Evolutionary conservation across 2,329 filamentous ascomycete species (phyloP), one percentile per base, ranked within the genome.

Genomic region (Fusarium kyushuense): DNA sequence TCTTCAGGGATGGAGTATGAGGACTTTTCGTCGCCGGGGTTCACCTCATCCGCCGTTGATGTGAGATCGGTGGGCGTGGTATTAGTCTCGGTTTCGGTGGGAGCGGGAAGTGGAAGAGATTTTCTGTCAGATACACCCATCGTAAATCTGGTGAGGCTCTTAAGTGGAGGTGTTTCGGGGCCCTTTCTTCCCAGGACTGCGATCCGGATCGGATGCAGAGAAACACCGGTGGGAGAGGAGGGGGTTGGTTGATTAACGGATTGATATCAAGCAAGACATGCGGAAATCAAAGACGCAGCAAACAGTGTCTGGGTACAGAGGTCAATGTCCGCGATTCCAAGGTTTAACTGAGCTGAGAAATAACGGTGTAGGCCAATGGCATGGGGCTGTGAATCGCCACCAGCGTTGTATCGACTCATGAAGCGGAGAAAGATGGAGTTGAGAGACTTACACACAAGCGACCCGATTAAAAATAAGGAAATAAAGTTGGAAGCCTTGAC

Each of bases 1-100:
- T 96, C 92, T 75, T 94, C 92, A 59, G 92, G 92, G 52, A 96
- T 86, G 36, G 91, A 93, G 79, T 92, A 94, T 54, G 90, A 89
- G 5, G 92, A 93, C 74, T 87, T 91, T 78, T 88, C 86, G 78
- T 90, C 87, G 71, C 87, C 90, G 63, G 87, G 84, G 67, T 86
- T 86, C 65, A 91, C 93, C 70, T 92, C 77, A 79, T 92, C 90
- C 72, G 86, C 87, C 48, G 75, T 67, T 36, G 52, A 38, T 51
- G 61, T 76, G 65, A 91, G 78, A 74, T 90, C 89, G 77, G 87
- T 88, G 59, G 89, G 88, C 62, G 84, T 84, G 63, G 84, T 84
- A 63, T 84, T 84, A 70, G 88, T 89, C 70, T 88, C 86, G 76
- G 90, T 90, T 80, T 93, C 91, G 77, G 92, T 95, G 70, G 92